Percentiles rank a stretch among this genome's conserved stretches.
phyloP scores from a whole-genome alignment of 768 basidiomycete species.

The Hysterangium stoloniferum region DNA sequence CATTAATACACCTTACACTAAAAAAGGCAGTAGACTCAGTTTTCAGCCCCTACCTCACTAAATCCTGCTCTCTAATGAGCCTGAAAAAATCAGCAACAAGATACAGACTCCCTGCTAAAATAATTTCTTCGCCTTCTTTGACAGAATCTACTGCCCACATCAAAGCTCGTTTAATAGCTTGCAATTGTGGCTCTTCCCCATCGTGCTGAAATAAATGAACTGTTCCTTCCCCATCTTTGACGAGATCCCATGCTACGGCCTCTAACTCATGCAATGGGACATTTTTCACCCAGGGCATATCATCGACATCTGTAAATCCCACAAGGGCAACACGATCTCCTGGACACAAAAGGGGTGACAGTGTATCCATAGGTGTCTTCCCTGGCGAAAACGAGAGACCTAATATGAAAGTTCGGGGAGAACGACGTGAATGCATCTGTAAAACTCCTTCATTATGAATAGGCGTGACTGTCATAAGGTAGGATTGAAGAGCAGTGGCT shows the following conservation, averaged over 20 bases:
- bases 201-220: slow-evolving; percentile 31
- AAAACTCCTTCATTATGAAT: slow-evolving; percentile 15
- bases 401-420: slow-evolving; percentile 62
- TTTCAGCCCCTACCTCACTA: too few relatives aligned
- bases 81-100: slow-evolving; percentile 91
- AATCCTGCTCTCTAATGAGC: slow-evolving; percentile 22
- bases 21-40: too few relatives aligned
- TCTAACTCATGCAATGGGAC: slow-evolving; percentile 46
- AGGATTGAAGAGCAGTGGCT: slow-evolving; percentile 54
- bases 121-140: slow-evolving; percentile 28
- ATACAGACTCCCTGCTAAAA: slow-evolving; percentile 90
- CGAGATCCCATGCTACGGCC: slow-evolving; percentile 35
- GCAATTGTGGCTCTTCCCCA: slow-evolving; percentile 23
- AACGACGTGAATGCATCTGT: slow-evolving; percentile 18
- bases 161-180: slow-evolving; percentile 39
- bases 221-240: slow-evolving; percentile 38
- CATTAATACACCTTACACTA: too few relatives aligned
- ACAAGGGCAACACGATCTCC: slow-evolving; percentile 44
- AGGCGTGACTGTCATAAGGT: slow-evolving; percentile 40
- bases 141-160: slow-evolving; percentile 27
- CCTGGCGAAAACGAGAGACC: slow-evolving; percentile 82
- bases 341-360: slow-evolving; percentile 54
- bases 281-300: slow-evolving; percentile 90
- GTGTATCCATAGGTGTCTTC: slow-evolving; percentile 67
- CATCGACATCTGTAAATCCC: slow-evolving; percentile 67